phyloP scores from a whole-genome alignment of 1,284 basidiomycete species.

The Malassezia obtusa region DNA sequence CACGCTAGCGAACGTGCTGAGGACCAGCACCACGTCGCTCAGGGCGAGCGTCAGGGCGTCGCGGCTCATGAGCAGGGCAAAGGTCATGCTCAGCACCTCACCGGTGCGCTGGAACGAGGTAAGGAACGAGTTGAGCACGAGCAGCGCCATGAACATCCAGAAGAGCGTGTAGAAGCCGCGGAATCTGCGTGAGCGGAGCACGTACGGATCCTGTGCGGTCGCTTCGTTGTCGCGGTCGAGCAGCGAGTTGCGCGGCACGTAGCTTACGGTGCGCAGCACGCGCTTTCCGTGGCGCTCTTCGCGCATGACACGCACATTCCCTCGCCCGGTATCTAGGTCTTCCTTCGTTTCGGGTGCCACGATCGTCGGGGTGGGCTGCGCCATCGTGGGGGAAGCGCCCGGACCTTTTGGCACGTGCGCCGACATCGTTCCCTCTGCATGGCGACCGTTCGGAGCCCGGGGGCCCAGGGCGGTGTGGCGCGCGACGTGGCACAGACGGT shows the following conservation, averaged over 20 bases:
- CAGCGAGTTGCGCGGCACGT: conserved; percentile 10
- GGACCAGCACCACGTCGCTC: conserved; percentile 71
- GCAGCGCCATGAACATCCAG: conserved; percentile 41
- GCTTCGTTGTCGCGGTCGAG: conserved; percentile 1
- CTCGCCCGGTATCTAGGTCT: not conserved
- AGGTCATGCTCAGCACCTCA: conserved; percentile 64
- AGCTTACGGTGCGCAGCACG: not conserved
- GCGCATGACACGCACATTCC: not conserved
- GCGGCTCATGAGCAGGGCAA: conserved; percentile 76
- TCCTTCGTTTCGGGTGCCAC: not conserved
- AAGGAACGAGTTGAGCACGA: conserved; percentile 40
- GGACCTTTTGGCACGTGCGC: too few species aligned
- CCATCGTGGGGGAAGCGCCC: too few species aligned
- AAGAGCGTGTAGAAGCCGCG: conserved; percentile 46
- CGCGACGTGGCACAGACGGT: not conserved
- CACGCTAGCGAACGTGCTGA: conserved; percentile 64
- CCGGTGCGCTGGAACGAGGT: conserved; percentile 53
- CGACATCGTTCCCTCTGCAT: not conserved
- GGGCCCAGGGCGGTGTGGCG: not conserved
- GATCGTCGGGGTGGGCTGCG: not conserved
- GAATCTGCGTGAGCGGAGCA: conserved; percentile 19
- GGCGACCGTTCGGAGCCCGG: not conserved
- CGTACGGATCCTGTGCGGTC: not conserved
- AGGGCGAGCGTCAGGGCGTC: conserved; percentile 74
- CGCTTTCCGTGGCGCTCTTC: not conserved